phyloP scores from a whole-genome alignment of 768 basidiomycete species.

The Ramaria sp. region DNA sequence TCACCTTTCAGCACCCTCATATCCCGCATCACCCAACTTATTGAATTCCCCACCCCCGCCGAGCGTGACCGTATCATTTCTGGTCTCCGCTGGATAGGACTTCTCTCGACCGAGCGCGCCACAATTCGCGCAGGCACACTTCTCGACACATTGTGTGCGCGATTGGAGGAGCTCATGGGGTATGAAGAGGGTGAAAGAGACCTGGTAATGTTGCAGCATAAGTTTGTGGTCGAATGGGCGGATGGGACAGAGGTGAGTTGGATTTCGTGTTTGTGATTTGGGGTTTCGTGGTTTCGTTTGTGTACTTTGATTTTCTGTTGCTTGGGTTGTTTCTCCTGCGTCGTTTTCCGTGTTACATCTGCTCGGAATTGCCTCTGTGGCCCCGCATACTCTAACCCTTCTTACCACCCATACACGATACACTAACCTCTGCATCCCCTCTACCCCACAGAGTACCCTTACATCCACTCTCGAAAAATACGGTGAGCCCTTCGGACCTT shows the following conservation, averaged over 20 bases:
- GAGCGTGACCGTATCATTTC: slow-evolving; percentile 76
- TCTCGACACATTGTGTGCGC: slow-evolving; percentile 88
- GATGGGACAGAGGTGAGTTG: slow-evolving; percentile 60
- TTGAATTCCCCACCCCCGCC: slow-evolving; percentile 57
- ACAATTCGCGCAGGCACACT: slow-evolving; percentile 58
- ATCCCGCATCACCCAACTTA: slow-evolving; percentile 56
- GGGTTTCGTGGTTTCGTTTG: neutral
- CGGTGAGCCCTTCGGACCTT: slow-evolving; percentile 66
- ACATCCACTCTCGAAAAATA: slow-evolving; percentile 90
- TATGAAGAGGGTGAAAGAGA: slow-evolving; percentile 88
- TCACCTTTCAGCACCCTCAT: slow-evolving; percentile 49
- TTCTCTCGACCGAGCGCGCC: slow-evolving; percentile 49
- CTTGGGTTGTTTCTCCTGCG: too few species aligned
- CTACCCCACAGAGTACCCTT: slow-evolving; percentile 51
- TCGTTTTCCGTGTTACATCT: too few species aligned
- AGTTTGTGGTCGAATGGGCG: slow-evolving; percentile 84
- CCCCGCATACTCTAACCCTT: too few species aligned
- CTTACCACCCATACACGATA: too few species aligned
- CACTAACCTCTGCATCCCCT: too few species aligned
- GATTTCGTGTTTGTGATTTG: neutral
- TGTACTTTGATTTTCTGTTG: neutral
- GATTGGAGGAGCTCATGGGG: slow-evolving; percentile 84
- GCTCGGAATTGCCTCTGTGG: too few species aligned
- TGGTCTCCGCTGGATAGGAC: slow-evolving; percentile 87
- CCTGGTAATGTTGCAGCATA: slow-evolving; percentile 97